phyloP scores from a whole-genome alignment of 129 eudicot genomes.

The carrot (Daucus carota) region DH1_v3.0 NC_030386.2:532001-532500 shows the following conservation, averaged over 20 bases:
- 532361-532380: neutral
- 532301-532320: slow-evolving; percentile 51
- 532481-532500: neutral
- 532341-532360: slow-evolving; percentile 40
- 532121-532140: neutral
- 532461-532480: neutral
- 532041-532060: neutral
- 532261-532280: slow-evolving; percentile 60
- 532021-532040: neutral
- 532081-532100: neutral
- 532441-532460: neutral
- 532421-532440: neutral
- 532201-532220: slow-evolving; percentile 36
- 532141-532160: neutral
- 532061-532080: neutral
- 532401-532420: too few relatives aligned
- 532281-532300: slow-evolving; percentile 70
- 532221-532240: slow-evolving; percentile 60
- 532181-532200: slow-evolving; percentile 42
- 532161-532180: neutral
- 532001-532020: too few relatives aligned
- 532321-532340: slow-evolving; percentile 68
- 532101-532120: neutral
- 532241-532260: slow-evolving; percentile 68
- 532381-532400: neutral